Base-by-base conservation (phyloP, 2,329 filamentous ascomycete genomes). In the Pleurostoma richardsiae region DNA sequence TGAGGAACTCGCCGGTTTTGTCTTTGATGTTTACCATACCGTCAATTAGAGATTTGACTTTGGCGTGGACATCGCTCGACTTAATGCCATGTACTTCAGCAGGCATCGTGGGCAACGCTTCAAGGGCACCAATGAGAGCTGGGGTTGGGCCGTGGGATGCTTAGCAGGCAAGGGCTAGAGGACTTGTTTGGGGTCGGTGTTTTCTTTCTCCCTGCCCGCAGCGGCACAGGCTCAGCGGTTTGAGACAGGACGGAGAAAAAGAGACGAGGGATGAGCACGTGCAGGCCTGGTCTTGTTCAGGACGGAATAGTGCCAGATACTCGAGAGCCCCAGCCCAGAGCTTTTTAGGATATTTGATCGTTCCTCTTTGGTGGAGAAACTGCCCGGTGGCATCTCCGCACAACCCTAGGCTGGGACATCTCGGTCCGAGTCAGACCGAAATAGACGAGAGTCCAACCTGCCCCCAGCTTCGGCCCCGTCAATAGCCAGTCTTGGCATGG, bases 1-100 rank as follows among this genome's bases (percentile, higher is more conserved):
- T 70, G 28, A 91, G 73, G 62, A 90, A 91, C 58, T 87, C 76
- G 43, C 87, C 87, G 0, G 84, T 87, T 38, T 74, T 77, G 68
- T 92, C 88, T 58, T 82, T 80, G 67, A 91, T 90, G 65, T 87
- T 87, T 62, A 91, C 76, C 39, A 92, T 74, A 58, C 88, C 87
- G 59, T 85, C 67, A 56, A 88, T 90, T 49, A 91, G 73, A 19
- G 81, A 72, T 38, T 79, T 71, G 59, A 91, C 83, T 49, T 79
- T 73, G 52, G 63, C 63, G 58, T 79, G 74, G 49, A 80, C 63
- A 47, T 76, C 67, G 51, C 60, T 61, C 26, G 73, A 63, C 50
- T 70, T 68, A 61, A 79, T 63, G 43, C 72, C 72, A 51, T 75
- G 62, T 41, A 72, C 51, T 54, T 70, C 60, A 49, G 63, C 51